phyloP scores from a whole-genome alignment of 73 alveolate genomes.

The Paramecium tetraurelia region DNA sequence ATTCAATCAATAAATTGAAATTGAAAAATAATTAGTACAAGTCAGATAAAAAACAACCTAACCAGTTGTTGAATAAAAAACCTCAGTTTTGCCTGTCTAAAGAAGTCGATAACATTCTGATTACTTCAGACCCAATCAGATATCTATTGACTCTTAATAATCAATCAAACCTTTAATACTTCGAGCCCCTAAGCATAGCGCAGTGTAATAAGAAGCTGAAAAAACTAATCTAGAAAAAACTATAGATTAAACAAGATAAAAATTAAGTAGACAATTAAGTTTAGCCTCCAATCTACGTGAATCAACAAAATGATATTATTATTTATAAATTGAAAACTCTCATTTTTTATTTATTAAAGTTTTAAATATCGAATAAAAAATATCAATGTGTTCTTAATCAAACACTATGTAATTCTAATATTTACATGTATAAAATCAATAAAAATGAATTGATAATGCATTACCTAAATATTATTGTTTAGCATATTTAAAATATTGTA shows the following conservation, averaged over 20 bases:
- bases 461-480: too few relatives aligned
- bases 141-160: not conserved
- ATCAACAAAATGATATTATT: not conserved
- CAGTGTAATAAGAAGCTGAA: not conserved
- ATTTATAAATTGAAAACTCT: not conserved
- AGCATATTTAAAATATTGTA: too few relatives aligned
- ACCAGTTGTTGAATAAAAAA: not conserved
- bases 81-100: not conserved
- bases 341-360: not conserved
- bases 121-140: not conserved
- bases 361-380: too few relatives aligned
- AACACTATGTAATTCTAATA: too few relatives aligned
- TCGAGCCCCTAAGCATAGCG: not conserved
- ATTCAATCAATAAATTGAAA: not conserved
- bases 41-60: not conserved
- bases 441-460: too few relatives aligned
- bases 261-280: not conserved
- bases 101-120: slow-evolving; percentile 20
- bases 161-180: not conserved
- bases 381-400: too few relatives aligned
- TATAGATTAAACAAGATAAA: not conserved
- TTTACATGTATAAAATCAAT: too few relatives aligned
- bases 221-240: not conserved
- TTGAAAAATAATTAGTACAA: not conserved
- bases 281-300: not conserved